Evolutionary conservation across 208 protist genomes (phyloP).

Genomic region (Acanthamoeba healyi): DNA sequence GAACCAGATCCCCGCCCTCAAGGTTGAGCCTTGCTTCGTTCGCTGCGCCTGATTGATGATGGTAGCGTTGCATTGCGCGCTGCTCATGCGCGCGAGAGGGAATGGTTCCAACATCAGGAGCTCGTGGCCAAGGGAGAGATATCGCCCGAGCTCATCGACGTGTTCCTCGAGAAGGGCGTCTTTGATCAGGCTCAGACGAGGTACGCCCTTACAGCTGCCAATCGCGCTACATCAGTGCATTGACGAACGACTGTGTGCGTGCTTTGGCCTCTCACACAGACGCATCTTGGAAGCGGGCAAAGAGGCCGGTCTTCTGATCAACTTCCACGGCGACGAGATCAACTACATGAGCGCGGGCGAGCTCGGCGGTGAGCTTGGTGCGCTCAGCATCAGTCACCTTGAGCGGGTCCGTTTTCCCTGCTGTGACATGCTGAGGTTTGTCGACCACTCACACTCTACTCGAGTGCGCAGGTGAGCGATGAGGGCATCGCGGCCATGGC

Average conservation of each 20-base stretch:
- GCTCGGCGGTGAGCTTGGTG: constrained; percentile 89
- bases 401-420: constrained; percentile 86
- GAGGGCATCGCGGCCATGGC: constrained; percentile 92
- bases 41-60: no score
- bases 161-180: constrained; percentile 91
- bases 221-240: no score
- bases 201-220: no score
- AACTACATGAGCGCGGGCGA: constrained; percentile 87
- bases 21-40: no score
- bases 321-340: constrained; percentile 94
- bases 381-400: constrained; percentile 90
- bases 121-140: constrained; percentile 81
- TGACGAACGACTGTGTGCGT: constrained; percentile 77
- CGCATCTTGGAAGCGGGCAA: constrained; percentile 90
- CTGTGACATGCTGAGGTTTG: background rate
- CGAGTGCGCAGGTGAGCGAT: constrained; percentile 74
- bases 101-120: background rate
- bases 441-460: no score
- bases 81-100: background rate
- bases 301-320: constrained; percentile 86
- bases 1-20: constrained; percentile 88
- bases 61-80: background rate
- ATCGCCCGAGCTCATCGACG: constrained; percentile 89
- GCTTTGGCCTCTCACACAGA: background rate
- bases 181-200: constrained; percentile 84